phyloP scores from a whole-genome alignment of 225 moss, liverwort and hornwort species.

The Sphagnum contortum region DNA sequence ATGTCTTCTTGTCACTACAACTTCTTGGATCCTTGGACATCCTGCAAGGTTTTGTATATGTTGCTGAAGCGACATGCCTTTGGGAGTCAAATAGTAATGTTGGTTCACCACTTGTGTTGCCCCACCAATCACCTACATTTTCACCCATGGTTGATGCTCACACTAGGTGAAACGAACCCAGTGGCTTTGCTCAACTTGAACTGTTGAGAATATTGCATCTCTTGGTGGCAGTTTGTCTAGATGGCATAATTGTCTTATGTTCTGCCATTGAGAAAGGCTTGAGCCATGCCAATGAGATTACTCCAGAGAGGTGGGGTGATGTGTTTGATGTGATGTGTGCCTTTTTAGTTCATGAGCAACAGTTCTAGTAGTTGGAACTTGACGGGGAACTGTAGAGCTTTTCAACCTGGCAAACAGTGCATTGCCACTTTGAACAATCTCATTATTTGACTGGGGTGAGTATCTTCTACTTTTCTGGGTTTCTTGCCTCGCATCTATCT shows the following conservation, averaged over 20 bases:
- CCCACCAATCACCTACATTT: conserved; percentile 30
- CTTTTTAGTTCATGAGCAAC: conserved; percentile 81
- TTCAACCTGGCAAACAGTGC: conserved; percentile 91
- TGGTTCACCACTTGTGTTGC: conserved; percentile 27
- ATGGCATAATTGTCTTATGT: conserved; percentile 82
- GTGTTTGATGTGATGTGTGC: conserved; percentile 90
- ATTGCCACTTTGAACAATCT: conserved; percentile 76
- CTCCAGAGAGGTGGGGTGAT: conserved; percentile 86
- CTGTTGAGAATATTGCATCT: conserved; percentile 64
- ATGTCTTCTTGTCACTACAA: conserved; percentile 22
- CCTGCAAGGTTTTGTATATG: conserved; percentile 57
- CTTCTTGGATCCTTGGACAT: conserved; percentile 69
- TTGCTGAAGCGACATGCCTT: conserved; percentile 51
- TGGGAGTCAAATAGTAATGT: conserved; percentile 38
- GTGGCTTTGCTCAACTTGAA: conserved; percentile 67
- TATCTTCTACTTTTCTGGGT: neutral
- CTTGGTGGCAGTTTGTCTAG: conserved; percentile 72
- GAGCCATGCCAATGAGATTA: conserved; percentile 66
- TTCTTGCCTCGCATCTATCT: too few relatives aligned
- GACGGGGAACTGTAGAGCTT: conserved; percentile 86
- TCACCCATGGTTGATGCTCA: conserved; percentile 35
- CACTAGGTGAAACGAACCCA: conserved; percentile 42
- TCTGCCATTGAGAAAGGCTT: conserved; percentile 69
- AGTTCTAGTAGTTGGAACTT: conserved; percentile 84
- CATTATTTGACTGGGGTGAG: conserved; percentile 95